Conservation (phyloP, 2,329 filamentous ascomycete species). For the Colletotrichum nymphaeae region DNA sequence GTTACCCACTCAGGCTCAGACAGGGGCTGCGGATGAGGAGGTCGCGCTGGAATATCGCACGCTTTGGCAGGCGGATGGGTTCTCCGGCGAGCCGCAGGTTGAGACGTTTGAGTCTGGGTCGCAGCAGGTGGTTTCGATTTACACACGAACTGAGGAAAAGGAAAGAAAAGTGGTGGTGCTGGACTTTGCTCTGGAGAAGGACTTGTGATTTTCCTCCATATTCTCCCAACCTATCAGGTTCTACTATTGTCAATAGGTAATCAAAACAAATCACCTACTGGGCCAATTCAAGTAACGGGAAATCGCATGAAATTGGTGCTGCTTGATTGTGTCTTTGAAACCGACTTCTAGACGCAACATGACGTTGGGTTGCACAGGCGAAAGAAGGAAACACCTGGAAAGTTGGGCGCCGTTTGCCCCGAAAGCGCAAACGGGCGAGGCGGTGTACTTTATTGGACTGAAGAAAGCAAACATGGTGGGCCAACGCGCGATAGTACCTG, state of each 20-base stretch:
- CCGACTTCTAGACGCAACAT: background rate
- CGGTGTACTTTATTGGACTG: conserved; percentile 18
- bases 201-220: background rate
- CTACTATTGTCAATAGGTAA: background rate
- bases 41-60: background rate
- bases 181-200: conserved; percentile 21
- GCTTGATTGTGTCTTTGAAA: background rate
- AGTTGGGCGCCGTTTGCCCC: conserved; percentile 5
- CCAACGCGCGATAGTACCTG: background rate
- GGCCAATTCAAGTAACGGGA: background rate
- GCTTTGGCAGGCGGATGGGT: conserved; percentile 25
- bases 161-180: conserved; percentile 27
- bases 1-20: background rate
- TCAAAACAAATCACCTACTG: background rate
- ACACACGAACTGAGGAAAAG: conserved; percentile 29
- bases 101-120: conserved; percentile 24
- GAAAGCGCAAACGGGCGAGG: conserved; percentile 10
- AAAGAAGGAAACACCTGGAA: background rate
- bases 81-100: conserved; percentile 31
- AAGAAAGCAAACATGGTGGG: conserved; percentile 3
- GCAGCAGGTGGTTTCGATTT: conserved; percentile 18
- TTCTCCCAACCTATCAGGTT: background rate
- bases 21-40: background rate
- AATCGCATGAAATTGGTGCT: background rate
- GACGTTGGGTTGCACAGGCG: conserved; percentile 8